Conservation (phyloP, 805 yeast genomes). For the Yarrowia sp. region DNA sequence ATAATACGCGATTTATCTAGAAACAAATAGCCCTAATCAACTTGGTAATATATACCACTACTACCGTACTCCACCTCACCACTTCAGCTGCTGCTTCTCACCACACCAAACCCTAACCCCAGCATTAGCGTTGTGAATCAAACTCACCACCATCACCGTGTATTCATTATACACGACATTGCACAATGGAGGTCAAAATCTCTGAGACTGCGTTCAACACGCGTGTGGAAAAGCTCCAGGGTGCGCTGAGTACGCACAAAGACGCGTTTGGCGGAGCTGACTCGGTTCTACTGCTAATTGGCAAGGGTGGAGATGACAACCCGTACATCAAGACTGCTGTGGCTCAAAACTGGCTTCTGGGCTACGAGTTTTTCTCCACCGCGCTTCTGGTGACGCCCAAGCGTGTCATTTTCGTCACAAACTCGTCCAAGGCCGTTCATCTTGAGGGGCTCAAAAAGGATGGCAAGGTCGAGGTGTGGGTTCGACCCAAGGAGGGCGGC, state of each 20-base stretch:
- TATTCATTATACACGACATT: background rate
- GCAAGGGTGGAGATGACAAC: conserved; percentile 82
- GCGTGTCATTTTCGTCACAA: conserved; percentile 64
- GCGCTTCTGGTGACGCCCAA: conserved; percentile 60
- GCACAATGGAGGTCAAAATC: conserved; percentile 21
- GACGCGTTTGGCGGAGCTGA: conserved; percentile 44
- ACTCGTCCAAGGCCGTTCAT: conserved; percentile 81
- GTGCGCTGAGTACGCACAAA: conserved; percentile 31
- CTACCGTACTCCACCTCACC: background rate
- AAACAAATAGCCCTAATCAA: too few species aligned
- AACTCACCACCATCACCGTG: background rate
- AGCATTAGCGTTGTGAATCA: background rate
- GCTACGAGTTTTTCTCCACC: conserved; percentile 95
- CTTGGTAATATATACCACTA: background rate
- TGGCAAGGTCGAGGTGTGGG: conserved; percentile 51
- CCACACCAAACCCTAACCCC: conserved; percentile 9
- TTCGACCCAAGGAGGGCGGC: conserved; percentile 78
- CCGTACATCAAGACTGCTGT: conserved; percentile 86
- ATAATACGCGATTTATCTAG: too few species aligned
- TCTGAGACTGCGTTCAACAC: conserved; percentile 3
- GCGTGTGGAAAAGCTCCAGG: conserved; percentile 18
- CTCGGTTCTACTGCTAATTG: conserved; percentile 65
- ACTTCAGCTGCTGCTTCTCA: background rate
- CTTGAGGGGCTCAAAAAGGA: conserved; percentile 54
- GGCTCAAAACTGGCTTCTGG: conserved; percentile 70